Base-by-base conservation (phyloP, 1,139 yeast species). In the Kodamaea arcana region DNA sequence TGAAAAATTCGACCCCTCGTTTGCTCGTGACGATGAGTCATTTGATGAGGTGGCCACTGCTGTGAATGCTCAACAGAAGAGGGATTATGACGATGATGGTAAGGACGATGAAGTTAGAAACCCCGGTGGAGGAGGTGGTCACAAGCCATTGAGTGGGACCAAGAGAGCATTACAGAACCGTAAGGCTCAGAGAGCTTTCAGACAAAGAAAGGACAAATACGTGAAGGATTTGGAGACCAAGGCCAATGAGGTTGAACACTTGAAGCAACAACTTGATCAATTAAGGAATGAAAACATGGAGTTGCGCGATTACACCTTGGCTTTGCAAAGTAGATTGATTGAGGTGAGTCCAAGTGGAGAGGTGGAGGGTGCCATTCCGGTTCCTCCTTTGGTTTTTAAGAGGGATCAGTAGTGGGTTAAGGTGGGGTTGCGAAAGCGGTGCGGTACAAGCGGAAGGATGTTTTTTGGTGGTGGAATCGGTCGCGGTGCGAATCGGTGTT, bases 91-190 rank as follows among this genome's bases (percentile, higher is more conserved):
- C 4, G 46, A 38, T 15, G 47, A 33, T 11, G 40, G 34, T 3
- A 40, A 38, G 11, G 39, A 29, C 15, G 15, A 32, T 5, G 43
- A 35, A 24, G 15, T n/a, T 6, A 10, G 23, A 12, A 29, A 28
- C 11, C 27, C 26, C 12, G 33, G 35, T 11, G 27, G 30, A 9
- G 31, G 28, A 15, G 36, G 36, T 2, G 36, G 27, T 8, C 36
- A 35, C 33, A 38, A 35, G 30, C 34, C 36, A n/a, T 33, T 38
- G 35, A 35, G 39, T 24, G 35, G 37, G 9, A 78, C 94, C 27
- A 85, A 84, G 58, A 75, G 96, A 45, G 95, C 96, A 1, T 86
- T 83, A 13, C 96, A 87, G 58, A 87, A 87, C 62, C 69, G 96
- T 51, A 80, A 78, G 40, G 95, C 96, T 1, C 96, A 87, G 59